These are phyloP conservation scores for Chamaecyparis obtusa DNA, from an alignment of 75 land plant genomes.

Conservation along the genomic window DNA sequence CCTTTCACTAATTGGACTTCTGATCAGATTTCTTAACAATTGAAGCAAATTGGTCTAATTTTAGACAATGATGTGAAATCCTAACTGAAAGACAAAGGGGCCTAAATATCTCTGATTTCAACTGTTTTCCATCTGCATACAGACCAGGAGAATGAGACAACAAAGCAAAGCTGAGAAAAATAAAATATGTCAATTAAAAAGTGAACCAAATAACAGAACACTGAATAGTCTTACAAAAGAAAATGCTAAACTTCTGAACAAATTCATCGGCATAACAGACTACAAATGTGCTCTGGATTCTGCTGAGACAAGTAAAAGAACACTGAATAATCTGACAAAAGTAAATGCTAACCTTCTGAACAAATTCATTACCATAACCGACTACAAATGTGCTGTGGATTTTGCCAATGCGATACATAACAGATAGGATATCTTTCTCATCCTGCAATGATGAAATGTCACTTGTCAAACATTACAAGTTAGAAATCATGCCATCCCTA, in stretches of 20 bases:
- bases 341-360: not conserved
- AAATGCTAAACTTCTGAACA: not conserved
- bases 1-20: not conserved
- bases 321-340: not conserved
- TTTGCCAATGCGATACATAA: constrained; percentile 9
- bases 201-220: not conserved
- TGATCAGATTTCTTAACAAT: not conserved
- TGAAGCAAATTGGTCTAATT: not conserved
- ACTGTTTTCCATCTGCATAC: not conserved
- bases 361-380: not conserved
- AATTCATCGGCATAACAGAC: not conserved
- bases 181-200: not conserved
- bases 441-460: not conserved
- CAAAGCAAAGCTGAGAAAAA: not conserved
- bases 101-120: not conserved
- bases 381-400: constrained; percentile 2
- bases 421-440: constrained; percentile 6
- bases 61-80: not conserved
- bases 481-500: not conserved
- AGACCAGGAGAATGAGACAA: not conserved
- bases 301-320: not conserved
- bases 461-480: not conserved
- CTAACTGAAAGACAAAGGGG: not conserved
- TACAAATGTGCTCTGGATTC: not conserved
- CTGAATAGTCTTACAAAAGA: not conserved